Evolutionary conservation across 2,329 filamentous ascomycete species (phyloP).

Genomic region (Stachybotrys chartarum): DNA sequence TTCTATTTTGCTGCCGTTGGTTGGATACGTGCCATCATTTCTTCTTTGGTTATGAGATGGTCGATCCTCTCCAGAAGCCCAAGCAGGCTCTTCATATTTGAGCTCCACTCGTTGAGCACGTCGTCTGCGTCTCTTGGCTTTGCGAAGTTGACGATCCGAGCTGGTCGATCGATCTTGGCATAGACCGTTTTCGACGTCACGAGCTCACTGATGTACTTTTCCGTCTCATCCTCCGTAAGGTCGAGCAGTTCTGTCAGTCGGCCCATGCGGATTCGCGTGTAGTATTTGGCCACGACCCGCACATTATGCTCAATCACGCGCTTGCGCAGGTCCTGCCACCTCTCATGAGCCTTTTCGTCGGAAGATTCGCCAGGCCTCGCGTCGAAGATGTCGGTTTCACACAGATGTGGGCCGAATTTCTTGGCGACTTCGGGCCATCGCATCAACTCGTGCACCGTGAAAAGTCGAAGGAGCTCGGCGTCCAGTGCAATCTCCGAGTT

Average conservation of each 20-base stretch:
- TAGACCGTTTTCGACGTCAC: conserved; percentile 98
- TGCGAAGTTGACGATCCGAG: conserved; percentile 86
- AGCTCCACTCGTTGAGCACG: conserved; percentile 95
- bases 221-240: conserved; percentile 88
- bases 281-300: conserved; percentile 95
- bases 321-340: conserved; percentile 94
- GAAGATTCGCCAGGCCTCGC: conserved; percentile 53
- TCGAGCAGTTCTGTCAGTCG: conserved; percentile 88
- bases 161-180: conserved; percentile 93
- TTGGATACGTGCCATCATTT: conserved; percentile 99
- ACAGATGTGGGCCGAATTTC: conserved; percentile 82
- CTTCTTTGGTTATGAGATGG: conserved; percentile 97
- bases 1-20: conserved; percentile 41
- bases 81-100: conserved; percentile 91
- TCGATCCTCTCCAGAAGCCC: conserved; percentile 86
- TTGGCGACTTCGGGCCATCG: conserved; percentile 92
- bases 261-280: conserved; percentile 91
- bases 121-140: conserved; percentile 94
- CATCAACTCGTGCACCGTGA: conserved; percentile 95
- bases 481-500: conserved; percentile 73
- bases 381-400: conserved; percentile 84
- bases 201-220: conserved; percentile 97
- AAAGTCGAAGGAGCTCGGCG: conserved; percentile 82
- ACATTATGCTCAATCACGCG: conserved; percentile 99
- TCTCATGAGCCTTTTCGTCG: conserved; percentile 73